Evolutionary conservation across 805 yeast species (phyloP).

Genomic region (Ogataea corticis): DNA sequence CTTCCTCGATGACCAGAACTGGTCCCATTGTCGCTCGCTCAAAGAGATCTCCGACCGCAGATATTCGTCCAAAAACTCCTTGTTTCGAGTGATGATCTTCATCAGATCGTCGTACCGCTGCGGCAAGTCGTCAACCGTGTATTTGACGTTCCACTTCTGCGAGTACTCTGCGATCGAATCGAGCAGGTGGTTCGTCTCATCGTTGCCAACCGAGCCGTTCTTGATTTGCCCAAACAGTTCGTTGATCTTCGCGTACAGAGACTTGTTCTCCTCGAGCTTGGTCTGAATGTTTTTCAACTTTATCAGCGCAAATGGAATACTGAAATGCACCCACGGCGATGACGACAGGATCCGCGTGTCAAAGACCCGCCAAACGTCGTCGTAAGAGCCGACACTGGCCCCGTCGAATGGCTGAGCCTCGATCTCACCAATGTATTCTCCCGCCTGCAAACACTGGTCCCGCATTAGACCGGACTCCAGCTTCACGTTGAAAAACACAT

Average conservation of each 20-base stretch:
- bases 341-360: slow-evolving; percentile 64
- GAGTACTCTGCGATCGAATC: slow-evolving; percentile 17
- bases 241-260: slow-evolving; percentile 27
- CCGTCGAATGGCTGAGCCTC: slow-evolving; percentile 20
- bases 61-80: slow-evolving; percentile 28
- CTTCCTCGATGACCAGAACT: slow-evolving; percentile 43
- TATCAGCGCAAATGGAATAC: slow-evolving; percentile 49
- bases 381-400: slow-evolving; percentile 27
- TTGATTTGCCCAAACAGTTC: slow-evolving; percentile 24
- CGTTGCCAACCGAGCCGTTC: slow-evolving; percentile 16
- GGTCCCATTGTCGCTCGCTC: slow-evolving; percentile 67
- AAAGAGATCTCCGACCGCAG: slow-evolving; percentile 33
- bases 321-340: slow-evolving; percentile 81
- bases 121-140: slow-evolving; percentile 35
- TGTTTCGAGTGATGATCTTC: slow-evolving; percentile 38
- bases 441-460: slow-evolving; percentile 62
- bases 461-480: slow-evolving; percentile 75
- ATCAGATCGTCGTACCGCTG: slow-evolving; percentile 37
- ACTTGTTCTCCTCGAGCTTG: slow-evolving; percentile 31
- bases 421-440: slow-evolving; percentile 32
- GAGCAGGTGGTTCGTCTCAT: slow-evolving; percentile 21
- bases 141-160: slow-evolving; percentile 20
- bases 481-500: slow-evolving; percentile 73
- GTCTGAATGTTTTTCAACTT: slow-evolving; percentile 27
- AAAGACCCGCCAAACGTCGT: slow-evolving; percentile 34